Percentiles rank a stretch among this genome's conserved stretches.
These are phyloP conservation scores for Myriosclerotinia curreyana DNA, from an alignment of 2,329 filamentous ascomycete genomes.

Conservation along the genomic window DNA sequence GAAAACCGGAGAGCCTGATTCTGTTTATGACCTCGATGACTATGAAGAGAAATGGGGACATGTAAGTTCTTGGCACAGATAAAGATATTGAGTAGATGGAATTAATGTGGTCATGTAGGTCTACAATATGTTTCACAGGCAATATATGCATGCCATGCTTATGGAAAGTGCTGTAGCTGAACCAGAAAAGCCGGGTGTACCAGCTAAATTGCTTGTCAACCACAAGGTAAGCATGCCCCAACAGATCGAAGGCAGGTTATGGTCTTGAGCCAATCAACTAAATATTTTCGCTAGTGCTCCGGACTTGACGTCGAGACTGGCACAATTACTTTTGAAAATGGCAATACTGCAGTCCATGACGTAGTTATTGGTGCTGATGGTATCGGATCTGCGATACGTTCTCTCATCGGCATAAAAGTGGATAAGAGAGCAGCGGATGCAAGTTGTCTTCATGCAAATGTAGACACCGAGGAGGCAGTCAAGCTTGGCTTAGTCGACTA, in stretches of 20 bases:
- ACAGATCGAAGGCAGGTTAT: conserved; percentile 31
- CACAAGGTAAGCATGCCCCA: conserved; percentile 45
- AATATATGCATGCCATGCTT: conserved; percentile 65
- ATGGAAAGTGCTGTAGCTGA: conserved; percentile 57
- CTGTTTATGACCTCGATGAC: conserved; percentile 47
- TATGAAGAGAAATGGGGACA: conserved; percentile 64
- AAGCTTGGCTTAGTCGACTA: conserved; percentile 61
- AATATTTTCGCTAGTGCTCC: background rate
- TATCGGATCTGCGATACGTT: conserved; percentile 61
- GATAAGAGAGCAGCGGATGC: conserved; percentile 58
- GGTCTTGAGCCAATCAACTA: background rate
- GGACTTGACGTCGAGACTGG: conserved; percentile 50
- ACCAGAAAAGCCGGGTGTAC: conserved; percentile 50
- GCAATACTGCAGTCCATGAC: conserved; percentile 36
- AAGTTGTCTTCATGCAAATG: conserved; percentile 63
- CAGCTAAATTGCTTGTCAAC: conserved; percentile 55
- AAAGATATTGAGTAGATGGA: background rate
- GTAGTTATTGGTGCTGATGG: conserved; percentile 43
- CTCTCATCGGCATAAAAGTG: conserved; percentile 56
- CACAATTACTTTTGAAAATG: conserved; percentile 42
- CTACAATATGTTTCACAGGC: conserved; percentile 67
- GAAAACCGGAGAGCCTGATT: conserved; percentile 62
- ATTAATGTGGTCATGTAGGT: conserved; percentile 34
- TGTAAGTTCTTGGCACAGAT: conserved; percentile 34
- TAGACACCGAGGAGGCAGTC: conserved; percentile 58